Percentiles rank a stretch among this genome's conserved stretches.
Evolutionary conservation across 306 rosid genomes (phyloP).

Genomic region (barrel medic (Medicago truncatula)): DNA sequence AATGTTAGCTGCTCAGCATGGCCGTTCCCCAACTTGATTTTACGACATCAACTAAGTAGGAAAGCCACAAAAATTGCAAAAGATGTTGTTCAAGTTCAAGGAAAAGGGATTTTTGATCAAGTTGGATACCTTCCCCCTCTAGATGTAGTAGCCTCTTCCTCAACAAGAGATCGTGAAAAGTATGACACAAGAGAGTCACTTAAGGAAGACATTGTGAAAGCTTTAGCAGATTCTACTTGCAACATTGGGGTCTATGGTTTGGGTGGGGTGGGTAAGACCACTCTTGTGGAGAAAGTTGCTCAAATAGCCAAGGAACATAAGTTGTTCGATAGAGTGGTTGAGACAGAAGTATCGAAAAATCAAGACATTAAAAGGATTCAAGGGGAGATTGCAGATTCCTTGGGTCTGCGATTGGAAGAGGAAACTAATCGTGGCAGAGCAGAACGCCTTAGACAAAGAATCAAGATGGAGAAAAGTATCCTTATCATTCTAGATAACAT

Average conservation of each 20-base stretch:
- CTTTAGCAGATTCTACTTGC: neutral
- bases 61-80: neutral
- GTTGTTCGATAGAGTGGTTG: neutral
- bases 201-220: neutral
- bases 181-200: neutral
- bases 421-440: neutral
- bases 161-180: neutral
- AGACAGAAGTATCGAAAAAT: neutral
- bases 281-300: neutral
- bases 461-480: neutral
- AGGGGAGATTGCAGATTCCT: neutral
- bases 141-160: neutral
- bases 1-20: neutral
- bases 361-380: neutral
- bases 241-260: slow-evolving; percentile 11
- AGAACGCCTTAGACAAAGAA: neutral
- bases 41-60: neutral
- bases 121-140: neutral
- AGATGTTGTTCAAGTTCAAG: neutral
- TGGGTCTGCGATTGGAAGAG: neutral
- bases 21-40: neutral
- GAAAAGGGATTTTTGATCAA: neutral
- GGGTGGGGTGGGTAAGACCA: slow-evolving; percentile 3
- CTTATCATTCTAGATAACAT: neutral
- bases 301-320: neutral